A percentile compares a stretch with the other conserved stretches of the same genome.
These are phyloP conservation scores for Candida piceae DNA, from an alignment of 805 yeast genomes.

Conservation along the genomic window DNA sequence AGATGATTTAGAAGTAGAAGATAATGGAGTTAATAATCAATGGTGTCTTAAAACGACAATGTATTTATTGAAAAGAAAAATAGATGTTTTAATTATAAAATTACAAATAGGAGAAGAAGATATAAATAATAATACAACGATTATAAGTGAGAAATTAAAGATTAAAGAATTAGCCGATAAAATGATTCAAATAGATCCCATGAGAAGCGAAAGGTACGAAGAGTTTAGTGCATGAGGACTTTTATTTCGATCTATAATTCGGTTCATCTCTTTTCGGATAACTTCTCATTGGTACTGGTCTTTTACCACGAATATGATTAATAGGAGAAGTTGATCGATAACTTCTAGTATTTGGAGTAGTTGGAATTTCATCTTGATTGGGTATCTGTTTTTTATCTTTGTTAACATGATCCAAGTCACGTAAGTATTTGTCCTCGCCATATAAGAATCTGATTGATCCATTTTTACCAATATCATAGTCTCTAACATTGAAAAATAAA, in stretches of 20 bases:
- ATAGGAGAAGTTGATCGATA: neutral
- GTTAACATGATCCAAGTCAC: conserved; percentile 20
- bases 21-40: conserved; percentile 53
- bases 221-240: conserved; percentile 22
- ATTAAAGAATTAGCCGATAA: conserved; percentile 34
- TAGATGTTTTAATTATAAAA: neutral
- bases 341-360: neutral
- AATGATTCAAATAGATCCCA: conserved; percentile 55
- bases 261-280: neutral
- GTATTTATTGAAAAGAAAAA: conserved; percentile 37
- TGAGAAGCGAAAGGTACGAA: conserved; percentile 55
- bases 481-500: conserved; percentile 25
- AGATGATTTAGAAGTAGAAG: conserved; percentile 68
- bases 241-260: neutral
- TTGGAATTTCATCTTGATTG: conserved; percentile 3
- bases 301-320: no score
- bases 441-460: conserved; percentile 31
- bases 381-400: conserved; percentile 3
- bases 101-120: neutral
- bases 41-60: conserved; percentile 69
- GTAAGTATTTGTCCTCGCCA: conserved; percentile 21
- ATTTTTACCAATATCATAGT: conserved; percentile 26
- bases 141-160: conserved; percentile 16
- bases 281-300: no score
- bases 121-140: conserved; percentile 13